A percentile compares a stretch with the other conserved stretches of the same genome.
These are phyloP conservation scores for Ogataea glucozyma DNA, from an alignment of 805 yeast genomes.

Conservation along the genomic window DNA sequence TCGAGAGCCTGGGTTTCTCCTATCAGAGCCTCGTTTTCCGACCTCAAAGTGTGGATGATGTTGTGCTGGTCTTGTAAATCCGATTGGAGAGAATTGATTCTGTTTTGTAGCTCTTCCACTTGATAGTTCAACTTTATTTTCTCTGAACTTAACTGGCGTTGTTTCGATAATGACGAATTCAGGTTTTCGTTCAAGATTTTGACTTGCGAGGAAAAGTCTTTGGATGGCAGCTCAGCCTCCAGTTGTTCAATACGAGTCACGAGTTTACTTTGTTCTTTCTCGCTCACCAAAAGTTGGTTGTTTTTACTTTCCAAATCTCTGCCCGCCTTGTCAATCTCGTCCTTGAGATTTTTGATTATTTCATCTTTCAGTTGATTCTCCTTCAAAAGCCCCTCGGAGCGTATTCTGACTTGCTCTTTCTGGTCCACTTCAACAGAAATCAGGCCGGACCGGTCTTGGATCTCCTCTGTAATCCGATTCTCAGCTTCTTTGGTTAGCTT, in stretches of 20 bases:
- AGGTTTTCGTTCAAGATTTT: slow-evolving; percentile 10
- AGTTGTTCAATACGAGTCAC: neutral
- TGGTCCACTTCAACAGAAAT: slow-evolving; percentile 6
- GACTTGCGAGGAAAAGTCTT: slow-evolving; percentile 6
- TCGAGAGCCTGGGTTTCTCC: slow-evolving; percentile 19
- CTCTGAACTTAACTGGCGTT: slow-evolving; percentile 20
- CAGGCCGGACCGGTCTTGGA: neutral
- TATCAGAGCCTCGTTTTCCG: slow-evolving; percentile 45
- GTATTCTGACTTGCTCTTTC: slow-evolving; percentile 2
- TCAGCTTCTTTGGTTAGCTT: slow-evolving; percentile 1
- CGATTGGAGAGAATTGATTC: slow-evolving; percentile 21
- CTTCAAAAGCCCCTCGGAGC: slow-evolving; percentile 1
- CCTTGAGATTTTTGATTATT: slow-evolving; percentile 18
- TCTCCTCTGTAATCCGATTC: too few relatives aligned
- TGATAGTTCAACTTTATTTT: slow-evolving; percentile 36
- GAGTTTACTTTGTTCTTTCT: neutral
- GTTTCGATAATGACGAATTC: slow-evolving; percentile 17
- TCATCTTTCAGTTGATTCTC: slow-evolving; percentile 15
- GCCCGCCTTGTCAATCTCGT: neutral
- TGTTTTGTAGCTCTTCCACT: slow-evolving; percentile 38
- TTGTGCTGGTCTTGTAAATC: slow-evolving; percentile 15
- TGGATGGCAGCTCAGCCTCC: slow-evolving; percentile 1
- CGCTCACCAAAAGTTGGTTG: neutral
- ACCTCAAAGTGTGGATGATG: slow-evolving; percentile 36
- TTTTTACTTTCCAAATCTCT: neutral